Percentiles rank a stretch among this genome's conserved stretches.
These are phyloP conservation scores for Podaxis sp. DNA, from an alignment of 768 basidiomycete species.

Conservation along the genomic window DNA sequence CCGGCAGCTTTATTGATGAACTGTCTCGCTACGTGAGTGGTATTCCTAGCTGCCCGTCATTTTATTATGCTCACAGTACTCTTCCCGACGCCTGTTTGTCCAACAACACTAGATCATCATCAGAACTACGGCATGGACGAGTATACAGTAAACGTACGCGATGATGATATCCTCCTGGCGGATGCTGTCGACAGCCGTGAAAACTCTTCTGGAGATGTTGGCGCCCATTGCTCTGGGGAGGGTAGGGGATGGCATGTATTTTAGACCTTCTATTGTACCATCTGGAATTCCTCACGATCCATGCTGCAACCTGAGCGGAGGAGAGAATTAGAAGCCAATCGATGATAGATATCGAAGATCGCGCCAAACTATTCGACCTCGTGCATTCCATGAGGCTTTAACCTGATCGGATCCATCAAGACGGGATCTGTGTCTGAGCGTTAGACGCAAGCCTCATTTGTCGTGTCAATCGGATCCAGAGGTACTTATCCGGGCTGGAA, in stretches of 20 bases:
- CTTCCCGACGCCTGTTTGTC: constrained; percentile 10
- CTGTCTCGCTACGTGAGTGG: constrained; percentile 4
- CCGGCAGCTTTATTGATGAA: constrained; percentile 18
- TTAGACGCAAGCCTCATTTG: not conserved
- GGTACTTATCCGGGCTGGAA: not conserved
- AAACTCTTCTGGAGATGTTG: not conserved
- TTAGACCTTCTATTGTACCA: not conserved
- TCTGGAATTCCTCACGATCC: not conserved
- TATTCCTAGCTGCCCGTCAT: too few species aligned
- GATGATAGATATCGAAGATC: not conserved
- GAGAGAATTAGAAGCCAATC: not conserved
- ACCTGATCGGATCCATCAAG: not conserved
- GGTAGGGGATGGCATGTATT: not conserved
- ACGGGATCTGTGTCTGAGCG: not conserved
- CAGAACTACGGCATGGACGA: not conserved
- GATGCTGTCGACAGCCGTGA: constrained; percentile 6
- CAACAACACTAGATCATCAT: constrained; percentile 3
- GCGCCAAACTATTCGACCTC: not conserved
- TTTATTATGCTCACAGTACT: constrained; percentile 7
- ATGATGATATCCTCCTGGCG: constrained; percentile 7
- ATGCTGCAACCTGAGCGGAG: not conserved
- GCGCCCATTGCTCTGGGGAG: constrained; percentile 7
- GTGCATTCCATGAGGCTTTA: constrained; percentile 3
- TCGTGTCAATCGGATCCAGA: not conserved
- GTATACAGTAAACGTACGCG: constrained; percentile 2